Conservation (phyloP, 1,139 yeast genomes). For the Magnusiomyces sp. region DNA sequence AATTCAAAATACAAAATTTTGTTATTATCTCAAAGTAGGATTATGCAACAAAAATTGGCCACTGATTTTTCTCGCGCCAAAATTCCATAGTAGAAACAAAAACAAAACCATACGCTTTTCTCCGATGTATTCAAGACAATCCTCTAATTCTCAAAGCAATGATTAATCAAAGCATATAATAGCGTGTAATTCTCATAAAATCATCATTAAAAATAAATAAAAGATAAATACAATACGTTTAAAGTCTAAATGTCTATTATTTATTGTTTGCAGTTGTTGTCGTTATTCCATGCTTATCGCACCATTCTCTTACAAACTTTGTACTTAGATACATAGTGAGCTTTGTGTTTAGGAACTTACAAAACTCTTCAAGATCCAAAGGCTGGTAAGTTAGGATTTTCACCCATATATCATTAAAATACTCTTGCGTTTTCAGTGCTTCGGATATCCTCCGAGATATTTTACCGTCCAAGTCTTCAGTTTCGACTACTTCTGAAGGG, state of each 20-base stretch:
- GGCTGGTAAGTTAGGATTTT: constrained; percentile 20
- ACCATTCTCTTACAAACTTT: constrained; percentile 19
- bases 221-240: background rate
- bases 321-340: constrained; percentile 15
- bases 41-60: background rate
- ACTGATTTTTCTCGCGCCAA: background rate
- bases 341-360: constrained; percentile 12
- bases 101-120: no score
- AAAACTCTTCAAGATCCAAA: constrained; percentile 15
- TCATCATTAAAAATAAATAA: background rate
- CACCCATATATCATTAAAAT: constrained; percentile 16
- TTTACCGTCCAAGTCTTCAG: background rate
- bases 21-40: background rate
- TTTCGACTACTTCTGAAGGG: background rate
- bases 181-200: background rate
- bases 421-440: constrained; percentile 5
- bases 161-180: background rate
- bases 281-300: constrained; percentile 19
- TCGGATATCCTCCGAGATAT: constrained; percentile 1
- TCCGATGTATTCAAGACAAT: no score
- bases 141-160: background rate
- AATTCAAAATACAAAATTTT: background rate
- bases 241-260: background rate
- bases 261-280: constrained; percentile 10
- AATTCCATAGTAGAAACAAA: background rate